Conservation (phyloP, 2,329 filamentous ascomycete species). For the Leptosphaerulina australis region DNA sequence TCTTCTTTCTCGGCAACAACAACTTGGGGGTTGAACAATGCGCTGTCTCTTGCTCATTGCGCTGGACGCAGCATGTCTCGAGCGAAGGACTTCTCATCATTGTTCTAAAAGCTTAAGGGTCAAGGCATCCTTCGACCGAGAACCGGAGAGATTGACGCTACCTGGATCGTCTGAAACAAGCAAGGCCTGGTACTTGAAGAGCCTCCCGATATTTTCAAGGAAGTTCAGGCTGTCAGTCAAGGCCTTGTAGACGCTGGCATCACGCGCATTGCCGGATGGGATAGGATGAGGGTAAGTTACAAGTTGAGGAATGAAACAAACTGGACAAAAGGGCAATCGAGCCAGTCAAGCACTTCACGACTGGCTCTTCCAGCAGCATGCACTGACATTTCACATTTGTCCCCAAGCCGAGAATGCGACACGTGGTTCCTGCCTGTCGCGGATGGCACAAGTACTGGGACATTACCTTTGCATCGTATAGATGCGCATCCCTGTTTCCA, state of each 20-base stretch:
- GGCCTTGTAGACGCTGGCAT: slow-evolving; percentile 45
- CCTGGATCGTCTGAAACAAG: slow-evolving; percentile 49
- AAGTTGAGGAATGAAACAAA: slow-evolving; percentile 46
- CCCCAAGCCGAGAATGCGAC: slow-evolving; percentile 8
- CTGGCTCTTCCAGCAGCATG: background rate
- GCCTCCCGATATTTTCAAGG: slow-evolving; percentile 48
- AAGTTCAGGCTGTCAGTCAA: slow-evolving; percentile 45
- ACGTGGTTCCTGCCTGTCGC: slow-evolving; percentile 5
- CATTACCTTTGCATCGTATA: slow-evolving; percentile 22
- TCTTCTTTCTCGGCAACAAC: slow-evolving; percentile 40
- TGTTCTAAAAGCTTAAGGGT: slow-evolving; percentile 44
- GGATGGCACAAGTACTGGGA: slow-evolving; percentile 7
- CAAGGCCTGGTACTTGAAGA: slow-evolving; percentile 50
- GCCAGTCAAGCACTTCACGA: background rate
- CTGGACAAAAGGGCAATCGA: no score
- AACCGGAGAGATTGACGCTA: slow-evolving; percentile 31
- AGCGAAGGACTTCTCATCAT: slow-evolving; percentile 40
- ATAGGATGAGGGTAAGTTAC: slow-evolving; percentile 45
- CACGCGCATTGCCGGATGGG: slow-evolving; percentile 43
- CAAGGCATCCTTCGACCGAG: slow-evolving; percentile 37
- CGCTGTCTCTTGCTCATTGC: slow-evolving; percentile 47
- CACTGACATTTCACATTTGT: background rate
- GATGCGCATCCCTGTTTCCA: slow-evolving; percentile 11
- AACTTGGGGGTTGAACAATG: slow-evolving; percentile 40
- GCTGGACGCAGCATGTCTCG: slow-evolving; percentile 49